phyloP scores from a whole-genome alignment of 306 rosid genomes.

The Vigna radiata region DNA sequence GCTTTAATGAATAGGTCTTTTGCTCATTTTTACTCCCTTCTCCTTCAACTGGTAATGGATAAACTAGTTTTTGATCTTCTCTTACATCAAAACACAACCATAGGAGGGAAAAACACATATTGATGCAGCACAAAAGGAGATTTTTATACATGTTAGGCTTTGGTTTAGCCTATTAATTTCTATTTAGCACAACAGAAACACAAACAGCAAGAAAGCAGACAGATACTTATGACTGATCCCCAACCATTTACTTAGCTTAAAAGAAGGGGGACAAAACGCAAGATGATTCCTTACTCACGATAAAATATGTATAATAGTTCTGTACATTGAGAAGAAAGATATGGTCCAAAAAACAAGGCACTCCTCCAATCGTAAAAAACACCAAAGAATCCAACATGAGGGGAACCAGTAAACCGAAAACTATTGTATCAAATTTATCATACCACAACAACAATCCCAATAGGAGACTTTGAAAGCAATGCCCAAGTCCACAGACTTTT shows the following conservation, averaged over 20 bases:
- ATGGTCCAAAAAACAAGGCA: background rate
- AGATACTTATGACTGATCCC: background rate
- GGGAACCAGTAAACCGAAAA: slow-evolving; percentile 2
- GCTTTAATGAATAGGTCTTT: background rate
- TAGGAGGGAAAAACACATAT: slow-evolving; percentile 13
- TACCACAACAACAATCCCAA: background rate
- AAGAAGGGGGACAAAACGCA: slow-evolving; percentile 7
- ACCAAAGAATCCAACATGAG: background rate
- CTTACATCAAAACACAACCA: background rate
- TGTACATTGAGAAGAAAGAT: background rate
- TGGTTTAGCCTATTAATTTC: background rate
- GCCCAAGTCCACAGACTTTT: background rate
- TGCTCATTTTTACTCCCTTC: slow-evolving; percentile 11
- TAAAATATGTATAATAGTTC: background rate
- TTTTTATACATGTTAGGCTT: background rate
- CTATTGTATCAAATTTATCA: background rate
- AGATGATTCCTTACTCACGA: slow-evolving; percentile 1
- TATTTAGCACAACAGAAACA: slow-evolving; percentile 1
- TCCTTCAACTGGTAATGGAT: slow-evolving; percentile 16
- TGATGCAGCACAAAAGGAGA: slow-evolving; percentile 14
- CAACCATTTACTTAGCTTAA: background rate
- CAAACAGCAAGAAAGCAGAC: slow-evolving; percentile 8
- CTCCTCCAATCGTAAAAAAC: background rate
- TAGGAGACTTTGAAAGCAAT: slow-evolving; percentile 7
- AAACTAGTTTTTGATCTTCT: slow-evolving; percentile 15